Base-by-base conservation (phyloP, 257 asterid species). In the Solanum chiquidenum region DNA sequence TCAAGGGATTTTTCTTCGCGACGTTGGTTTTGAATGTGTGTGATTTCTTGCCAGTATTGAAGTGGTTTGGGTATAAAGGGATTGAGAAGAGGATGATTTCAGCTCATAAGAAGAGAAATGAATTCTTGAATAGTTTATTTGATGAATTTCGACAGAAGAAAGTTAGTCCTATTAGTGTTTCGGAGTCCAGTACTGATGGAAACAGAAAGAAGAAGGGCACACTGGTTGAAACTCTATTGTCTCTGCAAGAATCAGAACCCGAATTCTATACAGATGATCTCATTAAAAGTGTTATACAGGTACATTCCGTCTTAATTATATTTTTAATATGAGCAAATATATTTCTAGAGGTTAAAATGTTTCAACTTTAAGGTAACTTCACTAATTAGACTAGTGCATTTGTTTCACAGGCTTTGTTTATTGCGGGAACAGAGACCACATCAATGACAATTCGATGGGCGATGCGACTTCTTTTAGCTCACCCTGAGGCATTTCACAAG, bases 1-100 rank as follows among this genome's bases (percentile, higher is more conserved):
- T 88, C 25, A 88, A 91, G 14, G 92, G 76, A 23, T 1, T 75
- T 2, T 89, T 93, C 16, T 73, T 85, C 34, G 23, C 89, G 0
- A 86, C 33, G 25, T 3, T 89, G 9, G 64, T 64, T 12, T 29
- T 87, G 77, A 90, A 88, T 40, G 12, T 86, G 66, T 94, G 94
- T 27, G 96, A 94, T 83, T 93, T 87, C 35, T 92, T 94, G 25
- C 96, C 98, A 13, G 83, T 92, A 4, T 87, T 94, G 93, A 91
- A 94, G 86, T 89, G 91, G 90, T 34, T 93, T 83, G 95, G 98
- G 0, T 93, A 88, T 84, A 88, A 88, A 87, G 96, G 95, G 46
- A 1, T 94, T 40, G 94, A 93, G 72, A 93, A 88, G 85, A 84
- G 68, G 3, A 6, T 90, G 89, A 71, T 79, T 23, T 34, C 20